These are phyloP conservation scores for Mentha longifolia DNA, from an alignment of 257 asterid species.

Conservation along the genomic window DNA sequence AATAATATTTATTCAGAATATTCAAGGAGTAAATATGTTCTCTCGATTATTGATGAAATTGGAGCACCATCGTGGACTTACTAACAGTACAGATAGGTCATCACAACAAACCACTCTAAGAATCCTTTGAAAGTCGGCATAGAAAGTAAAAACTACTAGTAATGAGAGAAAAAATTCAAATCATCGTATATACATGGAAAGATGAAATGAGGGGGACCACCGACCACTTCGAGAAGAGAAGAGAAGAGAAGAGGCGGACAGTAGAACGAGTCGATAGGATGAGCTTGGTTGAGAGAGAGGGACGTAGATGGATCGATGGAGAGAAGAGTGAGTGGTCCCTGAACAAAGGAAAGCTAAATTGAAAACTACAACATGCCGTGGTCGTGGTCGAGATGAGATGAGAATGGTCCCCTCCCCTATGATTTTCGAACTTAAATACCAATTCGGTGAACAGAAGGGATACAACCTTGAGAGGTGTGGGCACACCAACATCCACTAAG, in stretches of 20 bases:
- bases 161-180: not conserved
- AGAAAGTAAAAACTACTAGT: not conserved
- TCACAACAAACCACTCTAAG: not conserved
- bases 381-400: too few species aligned
- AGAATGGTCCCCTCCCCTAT: not conserved
- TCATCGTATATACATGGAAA: not conserved
- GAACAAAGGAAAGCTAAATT: not conserved
- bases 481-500: not conserved
- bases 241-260: not conserved
- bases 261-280: not conserved
- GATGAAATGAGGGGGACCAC: not conserved
- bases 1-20: too few species aligned
- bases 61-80: too few species aligned
- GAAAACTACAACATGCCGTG: not conserved
- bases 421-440: slow-evolving; percentile 21
- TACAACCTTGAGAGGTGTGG: too few species aligned
- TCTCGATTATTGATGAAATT: too few species aligned
- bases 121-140: too few species aligned
- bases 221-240: slow-evolving; percentile 13
- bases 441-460: too few species aligned
- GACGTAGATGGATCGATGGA: too few species aligned
- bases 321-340: slow-evolving; percentile 4
- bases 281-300: not conserved
- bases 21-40: too few species aligned
- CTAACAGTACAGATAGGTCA: too few species aligned